Evolutionary conservation across 352 stramenopile genomes (phyloP).

Genomic region (Phytopythium mirpurense): DNA sequence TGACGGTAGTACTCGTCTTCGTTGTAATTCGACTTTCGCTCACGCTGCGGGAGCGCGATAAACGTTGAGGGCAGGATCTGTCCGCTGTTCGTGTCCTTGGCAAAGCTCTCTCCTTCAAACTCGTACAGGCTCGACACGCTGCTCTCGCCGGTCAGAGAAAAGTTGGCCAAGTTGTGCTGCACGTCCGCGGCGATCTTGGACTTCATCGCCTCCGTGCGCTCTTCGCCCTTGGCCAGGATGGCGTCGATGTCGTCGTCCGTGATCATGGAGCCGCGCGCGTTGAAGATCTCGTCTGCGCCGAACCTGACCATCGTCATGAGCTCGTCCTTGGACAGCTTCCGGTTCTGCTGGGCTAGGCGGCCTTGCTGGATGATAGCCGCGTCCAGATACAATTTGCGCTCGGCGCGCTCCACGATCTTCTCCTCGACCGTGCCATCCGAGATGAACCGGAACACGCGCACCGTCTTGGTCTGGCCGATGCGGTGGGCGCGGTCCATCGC

Average conservation of each 20-base stretch:
- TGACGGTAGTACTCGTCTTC: slow-evolving; percentile 96
- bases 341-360: slow-evolving; percentile 90
- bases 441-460: slow-evolving; percentile 98
- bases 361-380: slow-evolving; percentile 99
- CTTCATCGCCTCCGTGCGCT: slow-evolving; percentile 88
- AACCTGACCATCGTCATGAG: slow-evolving; percentile 97
- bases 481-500: slow-evolving; percentile 97
- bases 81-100: slow-evolving; percentile 80
- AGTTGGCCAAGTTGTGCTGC: slow-evolving; percentile 96
- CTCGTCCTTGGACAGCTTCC: slow-evolving; percentile 94
- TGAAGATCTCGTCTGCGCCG: slow-evolving; percentile 87
- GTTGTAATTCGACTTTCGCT: slow-evolving; percentile 93
- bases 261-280: slow-evolving; percentile 83
- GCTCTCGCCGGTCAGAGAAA: slow-evolving; percentile 88
- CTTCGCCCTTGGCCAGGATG: slow-evolving; percentile 87
- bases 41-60: slow-evolving; percentile 77
- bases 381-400: slow-evolving; percentile 98
- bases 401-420: slow-evolving; percentile 97
- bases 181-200: slow-evolving; percentile 87
- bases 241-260: slow-evolving; percentile 92
- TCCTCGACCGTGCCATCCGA: slow-evolving; percentile 98
- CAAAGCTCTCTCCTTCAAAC: slow-evolving; percentile 87
- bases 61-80: slow-evolving; percentile 88
- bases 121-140: slow-evolving; percentile 84
- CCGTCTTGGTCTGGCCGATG: slow-evolving; percentile 98